phyloP scores from a whole-genome alignment of 768 basidiomycete genomes.

The Flagelloscypha sp. region DNA sequence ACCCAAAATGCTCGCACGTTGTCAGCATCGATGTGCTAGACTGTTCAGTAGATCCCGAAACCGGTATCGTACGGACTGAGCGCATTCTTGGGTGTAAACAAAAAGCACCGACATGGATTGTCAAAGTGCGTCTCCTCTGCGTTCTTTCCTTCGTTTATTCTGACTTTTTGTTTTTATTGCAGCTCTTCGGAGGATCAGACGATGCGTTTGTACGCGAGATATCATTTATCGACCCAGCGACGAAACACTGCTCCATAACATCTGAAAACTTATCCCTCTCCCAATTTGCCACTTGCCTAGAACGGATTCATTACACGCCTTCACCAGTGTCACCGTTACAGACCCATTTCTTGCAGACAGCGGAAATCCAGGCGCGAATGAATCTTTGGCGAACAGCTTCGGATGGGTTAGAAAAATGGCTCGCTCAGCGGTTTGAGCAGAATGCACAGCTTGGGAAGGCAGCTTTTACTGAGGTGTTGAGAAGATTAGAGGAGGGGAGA shows the following conservation, averaged over 20 bases:
- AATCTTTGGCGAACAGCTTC: conserved; percentile 74
- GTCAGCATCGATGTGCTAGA: conserved; percentile 82
- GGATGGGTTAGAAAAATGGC: conserved; percentile 77
- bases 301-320: conserved; percentile 80
- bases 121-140: conserved; percentile 54
- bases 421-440: conserved; percentile 83
- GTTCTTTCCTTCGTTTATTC: conserved; percentile 3
- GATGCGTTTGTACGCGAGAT: conserved; percentile 94
- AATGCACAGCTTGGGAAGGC: conserved; percentile 86
- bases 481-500: conserved; percentile 69
- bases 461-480: conserved; percentile 84
- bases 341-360: conserved; percentile 82
- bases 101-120: conserved; percentile 85
- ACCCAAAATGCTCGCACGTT: conserved; percentile 85
- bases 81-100: conserved; percentile 87
- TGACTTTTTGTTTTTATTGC: conserved; percentile 4
- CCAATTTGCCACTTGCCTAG: conserved; percentile 90
- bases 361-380: conserved; percentile 81
- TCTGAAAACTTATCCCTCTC: conserved; percentile 91
- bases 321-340: conserved; percentile 54
- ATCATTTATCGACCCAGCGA: conserved; percentile 82
- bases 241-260: conserved; percentile 73
- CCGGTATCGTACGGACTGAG: conserved; percentile 88
- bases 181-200: conserved; percentile 90
- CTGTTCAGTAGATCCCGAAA: conserved; percentile 72